Base-by-base conservation (phyloP, 208 protist species). In the Endotrypanum monterogeii region DNA sequence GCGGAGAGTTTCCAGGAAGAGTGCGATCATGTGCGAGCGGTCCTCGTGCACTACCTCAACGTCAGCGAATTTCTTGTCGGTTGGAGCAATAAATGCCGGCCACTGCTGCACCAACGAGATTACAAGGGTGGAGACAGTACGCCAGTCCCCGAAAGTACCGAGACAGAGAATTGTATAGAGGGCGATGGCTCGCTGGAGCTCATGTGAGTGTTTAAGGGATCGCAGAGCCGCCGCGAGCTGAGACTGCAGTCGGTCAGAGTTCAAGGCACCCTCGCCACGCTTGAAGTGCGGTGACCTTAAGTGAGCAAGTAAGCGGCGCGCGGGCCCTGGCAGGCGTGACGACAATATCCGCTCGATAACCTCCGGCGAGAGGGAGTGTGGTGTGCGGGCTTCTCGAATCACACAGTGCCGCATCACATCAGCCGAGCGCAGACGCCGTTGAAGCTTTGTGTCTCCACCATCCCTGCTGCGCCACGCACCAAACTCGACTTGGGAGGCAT, bases 381-480 rank as follows among this genome's bases (percentile, higher is more conserved):
- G 83, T 4, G 83, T 87, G n/a, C 46, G 71, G 16, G 71, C 79
- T 35, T 82, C 83, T 20, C 83, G 83, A n/a, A 87, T 46, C 20
- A 87, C 73, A 58, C 83, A 82, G 79, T 87, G 83, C 37, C 57
- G 60, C 39, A 75, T 50, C 12, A 79, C 61, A 25, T 86, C 78
- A 18, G 41, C 65, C 3, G 66, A 50, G 5, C 50, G 61, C 14
- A 73, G 55, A 3, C 37, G 68, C 57, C 51, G 32, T 2, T 44
- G 51, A 5, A 78, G 62, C 20, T 50, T 57, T 16, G n/a, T 25
- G 30, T 70, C 56, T 12, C 46, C 66, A 14, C 55, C n/a, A 11
- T 18, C 55, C 35, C 39, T 67, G 32, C 56, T 67, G 35, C 82
- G 76, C 82, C 82, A 86, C 48, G 73, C 76, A 23, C 82, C 83